These are phyloP conservation scores for Diversispora epigaea DNA, from an alignment of 192 early-diverging fungal species.

Conservation along the genomic window DNA sequence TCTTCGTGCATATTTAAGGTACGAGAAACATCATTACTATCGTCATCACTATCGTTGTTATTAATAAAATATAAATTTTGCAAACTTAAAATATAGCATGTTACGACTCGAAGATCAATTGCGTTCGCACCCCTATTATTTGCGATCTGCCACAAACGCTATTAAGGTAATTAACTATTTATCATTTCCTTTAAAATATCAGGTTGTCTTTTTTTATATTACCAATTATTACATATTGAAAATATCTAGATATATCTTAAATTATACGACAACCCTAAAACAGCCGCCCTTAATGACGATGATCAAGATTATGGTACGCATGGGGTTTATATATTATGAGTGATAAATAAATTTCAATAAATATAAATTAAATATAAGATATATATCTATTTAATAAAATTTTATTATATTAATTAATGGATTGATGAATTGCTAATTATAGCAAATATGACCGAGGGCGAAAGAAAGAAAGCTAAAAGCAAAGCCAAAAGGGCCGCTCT, in stretches of 20 bases:
- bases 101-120: constrained; percentile 78
- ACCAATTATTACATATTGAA: constrained; percentile 36
- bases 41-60: not conserved
- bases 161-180: constrained; percentile 52
- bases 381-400: not conserved
- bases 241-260: constrained; percentile 49
- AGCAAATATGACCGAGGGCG: constrained; percentile 67
- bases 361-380: too few species aligned
- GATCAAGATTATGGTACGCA: constrained; percentile 37
- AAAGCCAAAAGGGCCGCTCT: constrained; percentile 77
- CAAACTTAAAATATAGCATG: constrained; percentile 42
- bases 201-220: not conserved
- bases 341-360: not conserved
- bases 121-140: constrained; percentile 67
- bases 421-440: not conserved
- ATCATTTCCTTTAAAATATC: constrained; percentile 14
- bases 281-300: constrained; percentile 44
- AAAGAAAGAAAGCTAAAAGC: constrained; percentile 73
- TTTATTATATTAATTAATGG: not conserved
- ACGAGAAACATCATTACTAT: constrained; percentile 11
- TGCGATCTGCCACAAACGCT: constrained; percentile 73
- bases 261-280: constrained; percentile 57
- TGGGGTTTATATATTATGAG: not conserved
- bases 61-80: not conserved
- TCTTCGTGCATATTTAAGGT: constrained; percentile 81